Evolutionary conservation across 1,284 basidiomycete species (phyloP).

Genomic region (Leucoagaricus sp.): DNA sequence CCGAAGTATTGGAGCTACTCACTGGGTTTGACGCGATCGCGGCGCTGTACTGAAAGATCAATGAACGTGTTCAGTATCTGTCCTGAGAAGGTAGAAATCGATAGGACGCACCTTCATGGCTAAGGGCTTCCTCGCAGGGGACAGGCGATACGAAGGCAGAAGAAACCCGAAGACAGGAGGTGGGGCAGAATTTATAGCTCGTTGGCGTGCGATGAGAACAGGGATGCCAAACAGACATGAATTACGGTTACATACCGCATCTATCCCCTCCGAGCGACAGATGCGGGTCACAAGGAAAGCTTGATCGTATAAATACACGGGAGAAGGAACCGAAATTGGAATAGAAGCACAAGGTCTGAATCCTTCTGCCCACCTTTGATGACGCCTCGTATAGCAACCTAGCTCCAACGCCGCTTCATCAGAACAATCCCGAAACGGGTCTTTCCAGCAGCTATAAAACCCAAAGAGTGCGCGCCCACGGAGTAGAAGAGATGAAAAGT

Average conservation of each 20-base stretch:
- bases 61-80: neutral
- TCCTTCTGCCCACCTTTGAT: neutral
- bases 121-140: constrained; percentile 1
- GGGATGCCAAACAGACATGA: neutral
- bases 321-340: neutral
- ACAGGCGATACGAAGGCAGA: constrained; percentile 2
- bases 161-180: neutral
- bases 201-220: neutral
- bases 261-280: constrained; percentile 11
- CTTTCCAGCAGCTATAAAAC: neutral
- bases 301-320: neutral
- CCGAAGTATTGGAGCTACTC: constrained; percentile 17
- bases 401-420: neutral
- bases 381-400: neutral
- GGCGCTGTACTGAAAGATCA: constrained; percentile 42
- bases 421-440: neutral
- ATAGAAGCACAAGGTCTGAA: constrained; percentile 5
- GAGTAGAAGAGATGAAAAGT: neutral
- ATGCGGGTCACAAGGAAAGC: constrained; percentile 6
- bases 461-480: neutral
- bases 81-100: neutral
- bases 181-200: constrained; percentile 9
- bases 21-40: constrained; percentile 53
- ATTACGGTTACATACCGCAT: neutral
- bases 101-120: constrained; percentile 14